These are phyloP conservation scores for Ochromonas danica DNA, from an alignment of 108 stramenopile species.

Conservation along the genomic window DNA sequence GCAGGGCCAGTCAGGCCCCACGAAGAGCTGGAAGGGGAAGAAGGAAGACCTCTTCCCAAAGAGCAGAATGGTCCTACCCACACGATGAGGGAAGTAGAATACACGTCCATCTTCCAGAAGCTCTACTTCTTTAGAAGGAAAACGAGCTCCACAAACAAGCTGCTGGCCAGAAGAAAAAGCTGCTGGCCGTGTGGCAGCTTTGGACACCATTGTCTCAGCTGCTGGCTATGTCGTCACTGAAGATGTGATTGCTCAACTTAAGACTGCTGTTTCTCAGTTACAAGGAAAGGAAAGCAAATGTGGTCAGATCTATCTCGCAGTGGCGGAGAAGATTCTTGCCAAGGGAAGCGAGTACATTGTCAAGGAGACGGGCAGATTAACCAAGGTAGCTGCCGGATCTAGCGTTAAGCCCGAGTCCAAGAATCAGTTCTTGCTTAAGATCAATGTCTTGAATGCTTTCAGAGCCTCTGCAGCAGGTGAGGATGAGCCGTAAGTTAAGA, in stretches of 20 bases:
- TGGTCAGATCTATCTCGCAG: conserved; percentile 31
- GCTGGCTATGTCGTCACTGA: neutral
- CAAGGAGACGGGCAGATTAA: conserved; percentile 31
- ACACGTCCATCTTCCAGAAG: neutral
- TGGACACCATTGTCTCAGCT: conserved; percentile 28
- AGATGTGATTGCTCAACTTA: neutral
- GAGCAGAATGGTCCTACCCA: neutral
- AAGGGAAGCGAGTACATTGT: conserved; percentile 39
- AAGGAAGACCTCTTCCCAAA: neutral
- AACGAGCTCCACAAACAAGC: no score
- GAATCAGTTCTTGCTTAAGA: conserved; percentile 10
- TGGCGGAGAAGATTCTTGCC: conserved; percentile 36
- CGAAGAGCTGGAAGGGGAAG: neutral
- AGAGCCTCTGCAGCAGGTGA: no score
- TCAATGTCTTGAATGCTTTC: conserved; percentile 35
- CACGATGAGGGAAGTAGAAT: neutral
- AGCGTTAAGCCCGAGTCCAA: conserved; percentile 32
- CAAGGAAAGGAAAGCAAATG: conserved; percentile 29
- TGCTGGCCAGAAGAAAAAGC: no score
- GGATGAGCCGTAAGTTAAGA: no score
- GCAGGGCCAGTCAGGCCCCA: conserved; percentile 51
- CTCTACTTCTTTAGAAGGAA: neutral
- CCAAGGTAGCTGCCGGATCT: neutral
- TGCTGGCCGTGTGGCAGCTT: conserved; percentile 29
- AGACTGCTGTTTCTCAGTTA: neutral